A percentile compares a stretch with the other conserved stretches of the same genome.
phyloP scores from a whole-genome alignment of 164 flowering plant genomes.

The Liriodendron chinense region DNA sequence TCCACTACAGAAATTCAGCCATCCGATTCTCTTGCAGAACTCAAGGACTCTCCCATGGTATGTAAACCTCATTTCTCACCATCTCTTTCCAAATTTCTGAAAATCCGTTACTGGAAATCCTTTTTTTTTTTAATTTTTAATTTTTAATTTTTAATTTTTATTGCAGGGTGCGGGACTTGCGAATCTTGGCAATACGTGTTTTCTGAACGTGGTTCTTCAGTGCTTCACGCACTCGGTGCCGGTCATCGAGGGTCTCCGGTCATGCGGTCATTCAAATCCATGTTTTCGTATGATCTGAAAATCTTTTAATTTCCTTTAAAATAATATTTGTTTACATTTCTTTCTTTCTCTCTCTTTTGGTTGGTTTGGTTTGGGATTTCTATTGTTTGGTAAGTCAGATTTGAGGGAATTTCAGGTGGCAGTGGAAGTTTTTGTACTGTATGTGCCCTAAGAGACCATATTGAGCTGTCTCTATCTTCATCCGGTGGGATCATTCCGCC shows the following conservation, averaged over 20 bases:
- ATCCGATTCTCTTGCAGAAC: background rate
- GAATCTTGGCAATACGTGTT: constrained; percentile 87
- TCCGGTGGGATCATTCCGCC: constrained; percentile 45
- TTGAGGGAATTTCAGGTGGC: constrained; percentile 34
- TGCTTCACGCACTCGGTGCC: constrained; percentile 83
- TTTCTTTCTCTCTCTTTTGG: background rate
- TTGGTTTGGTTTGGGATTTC: background rate
- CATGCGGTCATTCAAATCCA: constrained; percentile 31
- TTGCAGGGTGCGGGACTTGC: constrained; percentile 73
- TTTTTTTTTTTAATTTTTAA: background rate
- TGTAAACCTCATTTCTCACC: background rate
- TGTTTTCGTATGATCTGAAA: constrained; percentile 36
- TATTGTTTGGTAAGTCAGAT: background rate
- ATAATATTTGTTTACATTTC: background rate
- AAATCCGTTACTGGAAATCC: no score
- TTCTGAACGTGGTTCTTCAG: constrained; percentile 70
- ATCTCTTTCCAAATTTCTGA: background rate
- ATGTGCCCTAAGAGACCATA: constrained; percentile 47
- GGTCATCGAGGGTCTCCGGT: constrained; percentile 48
- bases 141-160: no score
- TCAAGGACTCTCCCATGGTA: constrained; percentile 2
- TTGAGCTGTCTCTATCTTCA: constrained; percentile 39
- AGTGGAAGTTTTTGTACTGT: constrained; percentile 50
- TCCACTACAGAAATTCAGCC: background rate
- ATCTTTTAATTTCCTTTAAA: background rate